Conservation (phyloP, 2,329 filamentous ascomycete species). For the Cordyceps militaris region DNA sequence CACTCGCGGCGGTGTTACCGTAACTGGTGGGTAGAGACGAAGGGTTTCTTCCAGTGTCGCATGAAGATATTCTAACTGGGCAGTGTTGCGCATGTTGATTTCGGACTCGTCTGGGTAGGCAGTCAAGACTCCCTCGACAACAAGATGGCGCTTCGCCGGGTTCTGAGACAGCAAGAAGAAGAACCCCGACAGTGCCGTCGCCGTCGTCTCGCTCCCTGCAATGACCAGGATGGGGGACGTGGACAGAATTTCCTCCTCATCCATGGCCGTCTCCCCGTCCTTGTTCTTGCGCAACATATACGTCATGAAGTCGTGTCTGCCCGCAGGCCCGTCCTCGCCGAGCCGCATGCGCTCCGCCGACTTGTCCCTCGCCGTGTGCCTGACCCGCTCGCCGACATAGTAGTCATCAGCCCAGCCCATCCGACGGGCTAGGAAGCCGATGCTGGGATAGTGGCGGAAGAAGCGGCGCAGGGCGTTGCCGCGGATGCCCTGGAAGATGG, state of each 20-base stretch:
- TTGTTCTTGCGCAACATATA: constrained; percentile 28
- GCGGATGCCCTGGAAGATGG: constrained; percentile 17
- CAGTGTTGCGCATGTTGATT: constrained; percentile 30
- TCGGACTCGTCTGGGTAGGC: constrained; percentile 22
- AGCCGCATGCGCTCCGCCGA: constrained; percentile 8
- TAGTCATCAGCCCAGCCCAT: background rate
- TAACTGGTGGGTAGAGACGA: constrained; percentile 31
- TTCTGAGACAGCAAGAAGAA: constrained; percentile 26
- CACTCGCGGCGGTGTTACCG: constrained; percentile 22
- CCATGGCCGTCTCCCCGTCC: constrained; percentile 24
- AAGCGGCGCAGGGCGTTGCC: constrained; percentile 14
- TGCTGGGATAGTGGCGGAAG: constrained; percentile 2
- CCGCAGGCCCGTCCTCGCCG: background rate
- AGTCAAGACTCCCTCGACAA: constrained; percentile 26
- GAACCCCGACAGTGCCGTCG: constrained; percentile 24
- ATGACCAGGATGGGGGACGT: constrained; percentile 20
- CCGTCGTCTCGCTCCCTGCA: constrained; percentile 30
- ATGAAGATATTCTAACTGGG: constrained; percentile 28
- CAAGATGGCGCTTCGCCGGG: constrained; percentile 23
- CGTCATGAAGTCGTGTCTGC: constrained; percentile 17
- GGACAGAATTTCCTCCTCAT: constrained; percentile 26
- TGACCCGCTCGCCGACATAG: background rate
- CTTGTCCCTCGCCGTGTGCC: constrained; percentile 17
- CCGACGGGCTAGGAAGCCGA: background rate
- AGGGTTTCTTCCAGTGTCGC: constrained; percentile 37